A percentile compares a stretch with the other conserved stretches of the same genome.
These are phyloP conservation scores for Camelina sativa DNA, from an alignment of 345 rosid species.

Conservation along the genomic window DNA sequence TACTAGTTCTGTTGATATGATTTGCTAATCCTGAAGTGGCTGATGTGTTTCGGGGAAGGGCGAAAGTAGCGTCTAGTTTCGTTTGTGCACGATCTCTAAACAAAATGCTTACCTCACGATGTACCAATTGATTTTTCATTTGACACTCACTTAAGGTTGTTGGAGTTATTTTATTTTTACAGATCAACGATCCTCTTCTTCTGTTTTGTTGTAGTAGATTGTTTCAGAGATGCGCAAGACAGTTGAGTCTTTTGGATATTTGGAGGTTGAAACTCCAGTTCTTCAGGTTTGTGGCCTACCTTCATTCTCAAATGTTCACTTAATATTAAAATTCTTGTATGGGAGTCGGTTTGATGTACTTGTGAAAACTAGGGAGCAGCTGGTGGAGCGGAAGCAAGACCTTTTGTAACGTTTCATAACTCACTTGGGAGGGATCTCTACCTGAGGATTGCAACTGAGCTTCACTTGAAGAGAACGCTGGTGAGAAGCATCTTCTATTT, in stretches of 20 bases:
- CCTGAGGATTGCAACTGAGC: slow-evolving; percentile 96
- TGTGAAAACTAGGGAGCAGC: slow-evolving; percentile 87
- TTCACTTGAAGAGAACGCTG: slow-evolving; percentile 96
- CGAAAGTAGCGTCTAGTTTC: slow-evolving; percentile 58
- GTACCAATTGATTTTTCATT: not conserved
- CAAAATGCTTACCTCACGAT: not conserved
- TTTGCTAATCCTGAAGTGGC: slow-evolving; percentile 90
- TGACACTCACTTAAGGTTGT: not conserved
- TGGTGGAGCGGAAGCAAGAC: slow-evolving; percentile 99
- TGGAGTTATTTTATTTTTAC: not conserved
- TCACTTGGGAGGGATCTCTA: slow-evolving; percentile 92
- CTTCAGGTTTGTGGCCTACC: slow-evolving; percentile 70
- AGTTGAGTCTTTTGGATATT: slow-evolving; percentile 76
- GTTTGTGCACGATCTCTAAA: slow-evolving; percentile 10
- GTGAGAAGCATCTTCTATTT: slow-evolving; percentile 46
- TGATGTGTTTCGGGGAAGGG: slow-evolving; percentile 87
- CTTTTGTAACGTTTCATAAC: slow-evolving; percentile 90
- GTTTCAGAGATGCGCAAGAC: slow-evolving; percentile 82
- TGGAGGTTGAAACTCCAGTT: slow-evolving; percentile 98
- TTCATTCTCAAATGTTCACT: slow-evolving; percentile 18
- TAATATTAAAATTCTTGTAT: not conserved
- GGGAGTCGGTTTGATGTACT: slow-evolving; percentile 48
- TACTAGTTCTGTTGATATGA: slow-evolving; percentile 90
- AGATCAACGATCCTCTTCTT: not conserved
- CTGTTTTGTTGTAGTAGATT: slow-evolving; percentile 56